Evolutionary conservation across 2,329 filamentous ascomycete species (phyloP).

Genomic region (Paracamarosporium sp.): DNA sequence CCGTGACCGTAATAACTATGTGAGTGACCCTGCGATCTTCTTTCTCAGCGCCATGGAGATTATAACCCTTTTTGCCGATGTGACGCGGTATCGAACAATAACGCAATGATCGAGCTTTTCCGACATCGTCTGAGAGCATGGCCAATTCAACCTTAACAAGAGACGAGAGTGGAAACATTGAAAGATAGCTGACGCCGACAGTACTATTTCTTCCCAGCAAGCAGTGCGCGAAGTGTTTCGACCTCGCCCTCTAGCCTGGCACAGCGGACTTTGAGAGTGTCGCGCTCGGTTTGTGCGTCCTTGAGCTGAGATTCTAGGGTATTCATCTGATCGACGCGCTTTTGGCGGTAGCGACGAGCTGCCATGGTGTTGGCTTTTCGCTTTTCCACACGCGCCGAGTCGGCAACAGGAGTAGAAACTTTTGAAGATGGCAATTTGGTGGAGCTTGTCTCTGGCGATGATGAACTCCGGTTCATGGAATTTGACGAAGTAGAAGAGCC

Average conservation of each 20-base stretch:
- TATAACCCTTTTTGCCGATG: slow-evolving; percentile 38
- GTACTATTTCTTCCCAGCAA: slow-evolving; percentile 50
- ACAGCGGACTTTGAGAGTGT: slow-evolving; percentile 68
- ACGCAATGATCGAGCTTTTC: slow-evolving; percentile 31
- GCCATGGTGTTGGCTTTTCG: slow-evolving; percentile 73
- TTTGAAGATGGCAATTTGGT: slow-evolving; percentile 31
- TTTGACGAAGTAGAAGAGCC: slow-evolving; percentile 33
- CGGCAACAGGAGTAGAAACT: slow-evolving; percentile 27
- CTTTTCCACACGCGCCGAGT: slow-evolving; percentile 53
- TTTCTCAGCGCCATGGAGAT: slow-evolving; percentile 22
- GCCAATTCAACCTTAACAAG: neutral
- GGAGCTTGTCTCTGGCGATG: slow-evolving; percentile 32
- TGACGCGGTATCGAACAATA: slow-evolving; percentile 28
- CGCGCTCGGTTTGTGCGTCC: slow-evolving; percentile 66
- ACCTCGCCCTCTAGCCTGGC: slow-evolving; percentile 71
- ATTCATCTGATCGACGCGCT: slow-evolving; percentile 70
- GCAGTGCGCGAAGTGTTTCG: slow-evolving; percentile 61
- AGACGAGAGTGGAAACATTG: slow-evolving; percentile 6
- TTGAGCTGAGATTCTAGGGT: slow-evolving; percentile 67
- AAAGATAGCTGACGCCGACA: slow-evolving; percentile 20
- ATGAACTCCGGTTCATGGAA: slow-evolving; percentile 28
- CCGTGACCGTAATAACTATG: neutral
- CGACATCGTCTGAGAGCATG: slow-evolving; percentile 41
- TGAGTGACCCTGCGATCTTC: slow-evolving; percentile 4
- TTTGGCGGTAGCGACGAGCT: slow-evolving; percentile 75